Base-by-base conservation (phyloP, 106 monocot species). In the Dendrobium huoshanense region DNA sequence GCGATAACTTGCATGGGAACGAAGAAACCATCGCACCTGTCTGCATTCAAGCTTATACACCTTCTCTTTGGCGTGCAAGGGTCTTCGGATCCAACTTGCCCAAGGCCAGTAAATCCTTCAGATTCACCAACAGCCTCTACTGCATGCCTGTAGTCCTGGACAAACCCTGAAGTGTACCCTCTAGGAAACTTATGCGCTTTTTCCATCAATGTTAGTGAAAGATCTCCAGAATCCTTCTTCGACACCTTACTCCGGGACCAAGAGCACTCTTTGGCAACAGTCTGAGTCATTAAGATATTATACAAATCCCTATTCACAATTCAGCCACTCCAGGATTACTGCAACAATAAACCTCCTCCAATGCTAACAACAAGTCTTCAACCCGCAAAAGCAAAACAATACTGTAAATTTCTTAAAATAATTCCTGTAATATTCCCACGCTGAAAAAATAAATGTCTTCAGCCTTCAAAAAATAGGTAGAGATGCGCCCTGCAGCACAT, bases 11-110 rank as follows among this genome's bases (percentile, higher is more conserved):
- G 72, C 58, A 81, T 41, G 3, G 92, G 92, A 11, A 92, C 81
- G 76, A 85, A 86, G 55, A 92, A 91, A 51, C 73, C 77, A 76
- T 83, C 78, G 41, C 20, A 67, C 10, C 24, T 88, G 31, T 89
- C 90, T 17, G 37, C 64, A 73, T 94, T 97, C 61, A 94, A 82
- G 79, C 88, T 94, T 20, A 97, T 89, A 80, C 90, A 90, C 80
- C 91, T 97, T 83, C 89, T 88, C 79, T 91, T 94, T 2, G 94
- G 94, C 0, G 90, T 84, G 77, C 77, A 79, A 2, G 92, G 94
- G 55, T 92, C 84, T 72, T 92, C 92, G 2, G 89, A 92, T 19
- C 90, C 90, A 9, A 75, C 92, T 67, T 79, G 83, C 11, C 85
- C 85, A 0, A 87, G 84, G 83, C 83, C 90, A 6, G 83, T 83